These are phyloP conservation scores for Leccinum pellstonianum DNA, from an alignment of 768 basidiomycete species.

Conservation along the genomic window DNA sequence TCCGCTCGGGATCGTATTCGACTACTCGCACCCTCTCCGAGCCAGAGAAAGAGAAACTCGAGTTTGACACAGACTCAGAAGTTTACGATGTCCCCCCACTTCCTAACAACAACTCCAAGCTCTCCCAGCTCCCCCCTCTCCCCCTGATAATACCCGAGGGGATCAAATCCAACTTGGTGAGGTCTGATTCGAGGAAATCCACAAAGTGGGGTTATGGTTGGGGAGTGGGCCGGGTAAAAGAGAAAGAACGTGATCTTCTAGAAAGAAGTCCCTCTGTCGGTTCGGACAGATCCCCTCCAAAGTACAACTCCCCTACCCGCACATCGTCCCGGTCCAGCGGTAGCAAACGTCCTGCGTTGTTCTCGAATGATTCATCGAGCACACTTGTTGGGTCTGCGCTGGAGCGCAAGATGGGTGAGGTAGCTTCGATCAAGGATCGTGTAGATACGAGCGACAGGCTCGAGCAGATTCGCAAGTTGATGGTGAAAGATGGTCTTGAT, in stretches of 20 bases:
- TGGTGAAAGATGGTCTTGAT: conserved; percentile 67
- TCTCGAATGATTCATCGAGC: conserved; percentile 63
- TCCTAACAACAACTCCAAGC: conserved; percentile 37
- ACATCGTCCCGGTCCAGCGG: conserved; percentile 40
- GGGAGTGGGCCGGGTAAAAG: conserved; percentile 58
- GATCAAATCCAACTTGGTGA: conserved; percentile 47
- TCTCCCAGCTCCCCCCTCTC: conserved; percentile 45
- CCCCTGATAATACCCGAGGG: conserved; percentile 37
- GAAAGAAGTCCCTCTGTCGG: conserved; percentile 33
- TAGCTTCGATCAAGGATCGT: conserved; percentile 49
- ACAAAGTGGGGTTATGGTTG: conserved; percentile 70
- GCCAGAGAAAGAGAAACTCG: conserved; percentile 50
- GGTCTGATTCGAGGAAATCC: conserved; percentile 56
- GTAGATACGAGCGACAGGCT: conserved; percentile 61
- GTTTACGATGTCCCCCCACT: conserved; percentile 43
- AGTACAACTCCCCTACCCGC: conserved; percentile 34
- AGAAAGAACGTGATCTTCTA: conserved; percentile 39
- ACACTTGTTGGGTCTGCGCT: conserved; percentile 75
- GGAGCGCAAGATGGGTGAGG: conserved; percentile 68
- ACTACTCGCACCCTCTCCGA: conserved; percentile 40
- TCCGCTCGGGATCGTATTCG: conserved; percentile 44
- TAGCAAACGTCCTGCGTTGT: conserved; percentile 42
- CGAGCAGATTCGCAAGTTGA: conserved; percentile 59
- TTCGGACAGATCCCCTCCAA: conserved; percentile 39
- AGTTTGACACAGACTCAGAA: conserved; percentile 63